Evolutionary conservation across 163 green algal species (phyloP), one percentile per base, ranked within the genome.

Genomic region (Scenedesmus sp.): DNA sequence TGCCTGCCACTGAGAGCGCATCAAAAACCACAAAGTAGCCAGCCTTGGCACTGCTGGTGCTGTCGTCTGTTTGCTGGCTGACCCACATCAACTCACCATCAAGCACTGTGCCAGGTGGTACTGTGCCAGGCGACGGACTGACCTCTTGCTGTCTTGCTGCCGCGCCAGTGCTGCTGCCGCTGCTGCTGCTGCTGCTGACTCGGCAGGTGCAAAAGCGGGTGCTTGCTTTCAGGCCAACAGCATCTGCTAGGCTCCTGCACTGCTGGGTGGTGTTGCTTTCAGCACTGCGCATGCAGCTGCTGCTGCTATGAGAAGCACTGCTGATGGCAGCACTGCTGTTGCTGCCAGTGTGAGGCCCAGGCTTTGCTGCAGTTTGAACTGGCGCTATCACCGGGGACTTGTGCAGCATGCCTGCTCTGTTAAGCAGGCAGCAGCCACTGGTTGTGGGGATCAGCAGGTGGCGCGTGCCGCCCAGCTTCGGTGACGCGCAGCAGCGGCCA

Each of bases 51-150:
- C 44, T 30, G 3, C 22, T 35, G n/a, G 7, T 10, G 30, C 37
- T 16, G 10, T 12, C n/a, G n/a, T n/a, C n/a, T n/a, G n/a, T n/a
- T n/a, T n/a, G n/a, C n/a, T n/a, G n/a, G 43, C 30, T 59, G 44
- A n/a, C n/a, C 91, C 87, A 93, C 73, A 93, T n/a, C n/a, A 93
- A 56, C 59, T 93, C 91, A 26, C 91, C 91, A 68, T 93, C 91
- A 30, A 93, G 76, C 24, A 93, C 24, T 3, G 91, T 92, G 37
- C 83, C 83, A 30, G 72, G 12, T 22, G 89, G 73, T 5, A 91
- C 46, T 73, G 49, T 49, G 33, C 49, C 81, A 46, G 81, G 49
- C 35, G 61, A 73, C 6, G 22, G n/a, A n/a, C n/a, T n/a, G n/a
- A n/a, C n/a, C n/a, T n/a, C n/a, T n/a, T n/a, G n/a, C n/a, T n/a